These are phyloP conservation scores for Fraxinus latifolia DNA, from an alignment of 305 asterid species.

Conservation along the genomic window DNA sequence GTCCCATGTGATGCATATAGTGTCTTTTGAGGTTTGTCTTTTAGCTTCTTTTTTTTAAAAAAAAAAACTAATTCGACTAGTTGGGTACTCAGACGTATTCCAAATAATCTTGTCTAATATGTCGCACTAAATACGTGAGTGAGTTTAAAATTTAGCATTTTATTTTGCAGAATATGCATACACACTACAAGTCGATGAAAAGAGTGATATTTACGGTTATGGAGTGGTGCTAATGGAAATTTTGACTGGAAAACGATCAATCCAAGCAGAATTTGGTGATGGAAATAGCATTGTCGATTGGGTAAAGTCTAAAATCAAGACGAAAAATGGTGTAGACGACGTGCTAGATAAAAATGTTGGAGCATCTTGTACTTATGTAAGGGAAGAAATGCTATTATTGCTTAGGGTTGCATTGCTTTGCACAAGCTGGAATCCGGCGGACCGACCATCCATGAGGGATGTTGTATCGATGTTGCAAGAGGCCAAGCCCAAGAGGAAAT, in stretches of 20 bases:
- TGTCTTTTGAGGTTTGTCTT: conserved; percentile 16
- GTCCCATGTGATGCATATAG: conserved; percentile 16
- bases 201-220: conserved; percentile 85
- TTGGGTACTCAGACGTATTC: neutral
- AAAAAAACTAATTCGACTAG: neutral
- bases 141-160: neutral
- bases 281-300: conserved; percentile 89
- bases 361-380: conserved; percentile 57
- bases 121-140: neutral
- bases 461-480: conserved; percentile 79
- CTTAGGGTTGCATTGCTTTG: conserved; percentile 77
- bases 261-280: conserved; percentile 74
- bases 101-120: neutral
- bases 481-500: conserved; percentile 68
- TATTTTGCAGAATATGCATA: conserved; percentile 68
- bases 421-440: conserved; percentile 74
- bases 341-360: conserved; percentile 66
- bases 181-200: conserved; percentile 85
- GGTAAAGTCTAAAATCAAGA: conserved; percentile 61
- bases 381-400: conserved; percentile 79
- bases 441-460: conserved; percentile 90
- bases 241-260: conserved; percentile 66
- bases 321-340: conserved; percentile 35
- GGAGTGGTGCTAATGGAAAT: conserved; percentile 88
- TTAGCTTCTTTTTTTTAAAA: neutral